Evolutionary conservation across 352 stramenopile species (phyloP), one percentile per base, ranked within the genome.

Genomic region (Pythium biforme): DNA sequence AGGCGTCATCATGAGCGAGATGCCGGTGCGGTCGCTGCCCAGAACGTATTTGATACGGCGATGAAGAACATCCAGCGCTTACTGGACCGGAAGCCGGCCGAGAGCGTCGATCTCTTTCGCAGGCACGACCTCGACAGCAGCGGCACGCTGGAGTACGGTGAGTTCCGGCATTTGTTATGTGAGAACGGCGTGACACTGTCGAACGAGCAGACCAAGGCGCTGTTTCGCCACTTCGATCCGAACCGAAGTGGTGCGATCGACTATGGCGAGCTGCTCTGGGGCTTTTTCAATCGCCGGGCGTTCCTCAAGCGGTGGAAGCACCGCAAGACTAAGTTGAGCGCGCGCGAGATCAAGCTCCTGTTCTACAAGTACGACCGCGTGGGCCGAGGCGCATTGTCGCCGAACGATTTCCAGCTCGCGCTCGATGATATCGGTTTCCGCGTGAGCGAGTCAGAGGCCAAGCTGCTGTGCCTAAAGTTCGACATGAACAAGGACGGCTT

Each of bases 191-290:
- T 72, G 7, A 55, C 43, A 9, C 54, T 88, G 22, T 76, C 75
- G 1, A 31, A 46, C 23, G 73, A 88, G 20, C 82, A 92, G 59
- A 70, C 67, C 11, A 39, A 51, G 15, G 69, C 59, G 26, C 60
- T 88, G 6, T 83, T 89, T 25, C 56, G 52, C 12, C 73, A 75
- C 14, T 87, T 89, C 55, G 77, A 87, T 33, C 45, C 63, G 10
- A 75, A 83, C 54, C 7, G 55, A n/a, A 88, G 68, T 41, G 77
- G 76, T 0, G 73, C 72, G 11, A 72, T 90, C 47, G 70, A 85
- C 66, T 89, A 88, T 49, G 68, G 54, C 3, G 77, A 89, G 55
- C 58, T 92, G 29, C 63, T 92, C 1, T 89, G 79, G 80, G 66
- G 71, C 12, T 84, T 88, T 57, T 88, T 90, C 65, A 79, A 89